phyloP scores from a whole-genome alignment of 2,329 filamentous ascomycete species.

The Rutstroemia sp. region DNA sequence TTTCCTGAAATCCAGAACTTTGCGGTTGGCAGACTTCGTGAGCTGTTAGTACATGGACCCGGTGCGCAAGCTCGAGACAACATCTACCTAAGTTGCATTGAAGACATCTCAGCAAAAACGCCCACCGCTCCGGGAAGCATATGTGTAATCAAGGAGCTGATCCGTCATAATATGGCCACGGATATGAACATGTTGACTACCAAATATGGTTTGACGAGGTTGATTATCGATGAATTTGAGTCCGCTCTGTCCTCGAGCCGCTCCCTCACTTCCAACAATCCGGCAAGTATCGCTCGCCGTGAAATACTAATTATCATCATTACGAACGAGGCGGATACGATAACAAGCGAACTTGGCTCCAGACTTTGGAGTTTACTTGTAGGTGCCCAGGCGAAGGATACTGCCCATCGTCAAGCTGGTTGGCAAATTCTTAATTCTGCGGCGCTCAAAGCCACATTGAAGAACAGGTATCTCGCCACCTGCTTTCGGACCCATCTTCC shows the following conservation, averaged over 20 bases:
- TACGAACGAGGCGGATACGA: conserved; percentile 49
- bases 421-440: conserved; percentile 59
- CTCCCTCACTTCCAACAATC: conserved; percentile 31
- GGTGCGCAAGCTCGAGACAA: conserved; percentile 48
- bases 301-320: conserved; percentile 54
- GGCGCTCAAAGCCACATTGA: conserved; percentile 35
- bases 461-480: conserved; percentile 48
- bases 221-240: conserved; percentile 60
- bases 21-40: conserved; percentile 52
- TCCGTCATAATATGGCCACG: conserved; percentile 37
- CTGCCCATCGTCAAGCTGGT: conserved; percentile 54
- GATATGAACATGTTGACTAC: conserved; percentile 52
- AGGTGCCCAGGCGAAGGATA: conserved; percentile 51
- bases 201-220: conserved; percentile 52
- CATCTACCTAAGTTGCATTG: conserved; percentile 60
- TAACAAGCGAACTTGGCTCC: conserved; percentile 54
- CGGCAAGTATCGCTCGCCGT: conserved; percentile 44
- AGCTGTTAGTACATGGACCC: conserved; percentile 51
- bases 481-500: conserved; percentile 53
- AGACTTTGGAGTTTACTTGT: conserved; percentile 69
- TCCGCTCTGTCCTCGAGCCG: conserved; percentile 27
- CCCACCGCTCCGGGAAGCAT: conserved; percentile 65
- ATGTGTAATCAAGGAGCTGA: conserved; percentile 50
- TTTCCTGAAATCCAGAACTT: conserved; percentile 57
- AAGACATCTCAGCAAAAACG: conserved; percentile 58